phyloP scores from a whole-genome alignment of 306 rosid genomes.

The Aeschynomene evenia region DNA sequence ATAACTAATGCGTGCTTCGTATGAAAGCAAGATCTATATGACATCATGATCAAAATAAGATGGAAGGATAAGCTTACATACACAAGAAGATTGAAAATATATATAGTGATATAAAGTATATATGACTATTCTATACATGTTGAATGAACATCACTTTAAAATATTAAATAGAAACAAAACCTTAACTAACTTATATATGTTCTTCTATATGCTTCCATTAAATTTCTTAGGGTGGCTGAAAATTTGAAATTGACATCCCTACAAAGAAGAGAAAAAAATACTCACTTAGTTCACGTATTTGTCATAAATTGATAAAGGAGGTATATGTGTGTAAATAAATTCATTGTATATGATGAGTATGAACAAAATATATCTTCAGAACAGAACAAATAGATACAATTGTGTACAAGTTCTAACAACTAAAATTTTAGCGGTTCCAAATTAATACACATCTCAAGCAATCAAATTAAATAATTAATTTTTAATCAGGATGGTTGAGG shows the following conservation, averaged over 20 bases:
- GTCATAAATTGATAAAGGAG: neutral
- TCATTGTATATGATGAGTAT: neutral
- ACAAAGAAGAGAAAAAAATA: neutral
- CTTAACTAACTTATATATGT: neutral
- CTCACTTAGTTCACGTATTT: neutral
- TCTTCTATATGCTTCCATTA: neutral
- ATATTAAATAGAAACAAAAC: slow-evolving; percentile 1
- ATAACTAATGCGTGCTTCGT: neutral
- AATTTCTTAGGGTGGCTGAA: neutral
- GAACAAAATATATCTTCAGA: neutral
- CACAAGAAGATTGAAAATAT: neutral
- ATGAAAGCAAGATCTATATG: slow-evolving; percentile 5
- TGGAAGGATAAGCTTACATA: neutral
- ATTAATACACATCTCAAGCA: neutral
- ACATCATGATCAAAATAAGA: neutral
- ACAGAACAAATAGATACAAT: neutral
- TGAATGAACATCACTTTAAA: neutral
- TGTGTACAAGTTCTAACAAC: neutral
- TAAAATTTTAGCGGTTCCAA: neutral
- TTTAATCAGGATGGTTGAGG: neutral
- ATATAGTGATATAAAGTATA: too few relatives aligned
- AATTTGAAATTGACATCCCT: neutral
- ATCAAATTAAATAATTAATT: neutral
- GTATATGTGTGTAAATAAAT: neutral
- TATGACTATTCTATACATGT: neutral